phyloP scores from a whole-genome alignment of 176 grass and related monocot species.

The Stipa capillata region DNA sequence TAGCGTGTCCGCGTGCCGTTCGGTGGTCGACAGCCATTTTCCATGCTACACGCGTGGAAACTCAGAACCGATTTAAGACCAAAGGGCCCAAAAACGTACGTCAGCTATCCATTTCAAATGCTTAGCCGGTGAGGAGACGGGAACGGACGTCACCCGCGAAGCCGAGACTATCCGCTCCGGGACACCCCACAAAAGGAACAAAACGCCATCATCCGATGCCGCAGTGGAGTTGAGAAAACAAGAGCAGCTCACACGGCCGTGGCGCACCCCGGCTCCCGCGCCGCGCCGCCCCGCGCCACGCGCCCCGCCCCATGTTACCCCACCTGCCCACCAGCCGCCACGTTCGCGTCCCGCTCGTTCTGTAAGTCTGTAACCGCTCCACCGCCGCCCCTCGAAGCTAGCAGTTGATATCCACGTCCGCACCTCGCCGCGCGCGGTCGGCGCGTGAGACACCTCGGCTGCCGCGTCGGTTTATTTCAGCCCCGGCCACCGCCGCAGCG shows the following conservation, averaged over 20 bases:
- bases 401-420: not conserved
- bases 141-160: not conserved
- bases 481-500: not conserved
- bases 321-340: not conserved
- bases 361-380: too few relatives aligned
- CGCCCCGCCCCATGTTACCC: not conserved
- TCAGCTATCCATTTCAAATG: not conserved
- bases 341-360: too few relatives aligned
- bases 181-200: too few relatives aligned
- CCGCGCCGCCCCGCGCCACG: not conserved
- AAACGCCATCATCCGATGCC: not conserved
- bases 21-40: too few relatives aligned
- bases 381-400: not conserved
- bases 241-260: not conserved
- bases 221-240: not conserved
- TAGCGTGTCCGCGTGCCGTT: too few relatives aligned
- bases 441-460: not conserved
- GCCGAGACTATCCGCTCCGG: too few relatives aligned
- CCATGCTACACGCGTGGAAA: too few relatives aligned
- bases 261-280: too few relatives aligned
- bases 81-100: not conserved
- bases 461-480: not conserved
- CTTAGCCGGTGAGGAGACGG: not conserved
- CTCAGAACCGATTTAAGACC: not conserved
- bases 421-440: not conserved